These are phyloP conservation scores for Phytopythium chamaehyphon DNA, from an alignment of 352 stramenopile genomes.

Conservation along the genomic window DNA sequence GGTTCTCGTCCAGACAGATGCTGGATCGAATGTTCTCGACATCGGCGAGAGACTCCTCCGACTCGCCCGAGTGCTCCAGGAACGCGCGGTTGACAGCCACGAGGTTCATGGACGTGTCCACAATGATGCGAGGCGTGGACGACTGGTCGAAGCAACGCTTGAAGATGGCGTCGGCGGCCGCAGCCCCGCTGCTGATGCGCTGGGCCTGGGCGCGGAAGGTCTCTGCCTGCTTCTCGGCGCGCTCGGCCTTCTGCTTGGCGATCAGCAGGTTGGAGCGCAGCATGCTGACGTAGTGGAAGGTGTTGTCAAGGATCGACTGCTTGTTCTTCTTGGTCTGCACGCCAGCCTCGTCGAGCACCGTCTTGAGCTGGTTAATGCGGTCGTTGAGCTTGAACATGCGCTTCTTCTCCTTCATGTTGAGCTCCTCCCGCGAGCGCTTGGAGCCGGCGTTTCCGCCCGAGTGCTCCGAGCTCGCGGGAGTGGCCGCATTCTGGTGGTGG, in stretches of 20 bases:
- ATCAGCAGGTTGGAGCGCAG: constrained; percentile 54
- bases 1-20: constrained; percentile 46
- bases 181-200: constrained; percentile 13
- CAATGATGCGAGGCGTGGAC: constrained; percentile 48
- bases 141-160: constrained; percentile 70
- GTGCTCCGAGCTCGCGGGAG: constrained; percentile 11
- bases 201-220: constrained; percentile 25
- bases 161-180: constrained; percentile 33
- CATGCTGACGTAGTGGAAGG: constrained; percentile 65
- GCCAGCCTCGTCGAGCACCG: constrained; percentile 52
- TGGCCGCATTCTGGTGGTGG: constrained; percentile 13
- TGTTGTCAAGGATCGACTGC: constrained; percentile 70
- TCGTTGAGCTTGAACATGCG: constrained; percentile 89
- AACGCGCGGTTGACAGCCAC: constrained; percentile 61
- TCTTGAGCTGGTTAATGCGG: constrained; percentile 75
- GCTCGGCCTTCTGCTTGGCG: constrained; percentile 55
- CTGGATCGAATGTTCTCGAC: constrained; percentile 30
- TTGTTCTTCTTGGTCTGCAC: constrained; percentile 81
- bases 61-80: constrained; percentile 35
- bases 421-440: constrained; percentile 71
- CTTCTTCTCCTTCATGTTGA: constrained; percentile 87
- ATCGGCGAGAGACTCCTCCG: constrained; percentile 35
- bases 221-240: constrained; percentile 48
- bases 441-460: constrained; percentile 26
- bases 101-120: constrained; percentile 48